phyloP scores from a whole-genome alignment of 2,329 filamentous ascomycete species.

The Incumbomyces lentus region DNA sequence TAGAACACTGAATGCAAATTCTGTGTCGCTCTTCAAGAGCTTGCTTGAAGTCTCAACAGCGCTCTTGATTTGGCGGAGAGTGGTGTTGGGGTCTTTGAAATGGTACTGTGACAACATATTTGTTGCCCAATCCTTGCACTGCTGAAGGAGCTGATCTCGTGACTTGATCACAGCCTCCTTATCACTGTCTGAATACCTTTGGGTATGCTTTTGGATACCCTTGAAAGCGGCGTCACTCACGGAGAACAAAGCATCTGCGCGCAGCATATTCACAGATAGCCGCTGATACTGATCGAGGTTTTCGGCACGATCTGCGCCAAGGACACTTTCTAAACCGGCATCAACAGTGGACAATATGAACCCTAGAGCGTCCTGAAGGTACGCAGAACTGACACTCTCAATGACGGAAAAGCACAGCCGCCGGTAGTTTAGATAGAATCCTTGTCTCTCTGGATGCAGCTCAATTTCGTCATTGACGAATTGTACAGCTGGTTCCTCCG shows the following conservation, averaged over 20 bases:
- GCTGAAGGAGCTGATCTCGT: constrained; percentile 28
- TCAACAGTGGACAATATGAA: constrained; percentile 79
- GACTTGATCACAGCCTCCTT: constrained; percentile 39
- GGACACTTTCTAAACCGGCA: constrained; percentile 49
- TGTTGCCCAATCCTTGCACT: constrained; percentile 32
- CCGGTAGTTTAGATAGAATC: constrained; percentile 90
- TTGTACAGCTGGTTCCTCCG: constrained; percentile 64
- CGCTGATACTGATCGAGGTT: constrained; percentile 23
- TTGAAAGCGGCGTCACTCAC: constrained; percentile 82
- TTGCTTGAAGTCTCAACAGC: constrained; percentile 77
- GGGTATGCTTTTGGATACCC: constrained; percentile 75
- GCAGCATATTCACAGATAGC: constrained; percentile 51
- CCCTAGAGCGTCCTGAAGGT: constrained; percentile 72
- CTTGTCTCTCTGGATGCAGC: constrained; percentile 83
- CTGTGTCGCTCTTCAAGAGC: constrained; percentile 63
- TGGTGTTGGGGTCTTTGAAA: constrained; percentile 64
- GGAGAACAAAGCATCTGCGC: constrained; percentile 79
- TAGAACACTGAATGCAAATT: constrained; percentile 78
- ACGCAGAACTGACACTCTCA: constrained; percentile 71
- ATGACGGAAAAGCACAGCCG: constrained; percentile 82
- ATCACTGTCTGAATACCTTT: constrained; percentile 33
- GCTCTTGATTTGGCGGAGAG: constrained; percentile 69
- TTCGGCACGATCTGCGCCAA: constrained; percentile 31
- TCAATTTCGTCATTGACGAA: constrained; percentile 92
- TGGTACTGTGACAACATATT: constrained; percentile 29